phyloP scores from a whole-genome alignment of 306 rosid species.

The Cyclanthera cordifolia region DNA sequence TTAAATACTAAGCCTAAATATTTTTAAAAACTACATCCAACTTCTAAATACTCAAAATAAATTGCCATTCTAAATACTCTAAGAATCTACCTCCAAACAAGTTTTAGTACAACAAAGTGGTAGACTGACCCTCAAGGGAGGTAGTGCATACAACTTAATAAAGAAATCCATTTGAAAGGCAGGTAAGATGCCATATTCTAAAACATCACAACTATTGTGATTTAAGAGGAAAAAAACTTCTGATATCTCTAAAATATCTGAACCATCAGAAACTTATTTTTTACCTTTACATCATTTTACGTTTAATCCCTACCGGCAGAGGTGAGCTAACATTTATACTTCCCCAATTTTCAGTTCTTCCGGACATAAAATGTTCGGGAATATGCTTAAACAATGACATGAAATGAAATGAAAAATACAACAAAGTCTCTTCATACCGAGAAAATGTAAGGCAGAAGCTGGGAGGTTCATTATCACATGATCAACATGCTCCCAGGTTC shows the following conservation, averaged over 20 bases:
- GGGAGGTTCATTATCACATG: slow-evolving; percentile 85
- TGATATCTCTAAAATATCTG: not conserved
- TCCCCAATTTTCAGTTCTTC: not conserved
- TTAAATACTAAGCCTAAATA: no score
- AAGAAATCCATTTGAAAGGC: not conserved
- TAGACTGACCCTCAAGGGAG: no score
- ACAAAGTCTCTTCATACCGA: slow-evolving; percentile 39
- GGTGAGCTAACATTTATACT: not conserved
- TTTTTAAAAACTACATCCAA: no score
- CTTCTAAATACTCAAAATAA: no score
- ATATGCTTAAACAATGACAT: not conserved
- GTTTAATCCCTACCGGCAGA: not conserved
- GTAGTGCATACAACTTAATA: not conserved
- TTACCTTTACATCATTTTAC: not conserved
- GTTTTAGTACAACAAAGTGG: no score
- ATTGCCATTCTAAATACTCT: no score
- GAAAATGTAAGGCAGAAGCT: slow-evolving; percentile 85
- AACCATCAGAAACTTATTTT: not conserved
- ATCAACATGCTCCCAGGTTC: slow-evolving; percentile 78
- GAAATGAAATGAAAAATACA: slow-evolving; percentile 7
- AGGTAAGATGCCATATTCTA: not conserved
- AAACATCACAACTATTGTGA: not conserved
- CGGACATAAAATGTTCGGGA: not conserved
- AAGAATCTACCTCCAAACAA: no score
- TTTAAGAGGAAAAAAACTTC: not conserved